Conservation (phyloP, 1,284 basidiomycete genomes). For the Naganishia sp. region DNA sequence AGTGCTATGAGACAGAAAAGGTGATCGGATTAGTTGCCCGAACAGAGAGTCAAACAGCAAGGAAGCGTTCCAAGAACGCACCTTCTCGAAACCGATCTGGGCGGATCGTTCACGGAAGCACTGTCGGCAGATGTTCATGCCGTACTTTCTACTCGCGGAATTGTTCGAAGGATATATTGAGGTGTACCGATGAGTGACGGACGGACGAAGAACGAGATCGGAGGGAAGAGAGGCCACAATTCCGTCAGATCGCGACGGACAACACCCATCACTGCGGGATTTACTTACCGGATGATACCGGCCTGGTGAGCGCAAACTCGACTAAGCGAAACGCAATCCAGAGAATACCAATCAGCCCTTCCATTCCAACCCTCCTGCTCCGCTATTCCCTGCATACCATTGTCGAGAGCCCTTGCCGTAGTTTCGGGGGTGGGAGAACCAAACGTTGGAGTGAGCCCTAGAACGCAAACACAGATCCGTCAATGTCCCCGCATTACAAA, state of each 20-base stretch:
- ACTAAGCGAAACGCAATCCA: constrained; percentile 56
- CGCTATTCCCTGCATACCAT: constrained; percentile 60
- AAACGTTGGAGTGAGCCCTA: constrained; percentile 57
- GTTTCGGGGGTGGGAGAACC: constrained; percentile 70
- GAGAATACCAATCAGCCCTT: constrained; percentile 18
- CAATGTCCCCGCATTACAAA: not conserved
- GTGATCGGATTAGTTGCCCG: not conserved
- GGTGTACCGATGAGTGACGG: too few relatives aligned
- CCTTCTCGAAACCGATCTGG: constrained; percentile 93
- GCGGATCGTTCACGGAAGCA: constrained; percentile 96
- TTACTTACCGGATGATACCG: constrained; percentile 75
- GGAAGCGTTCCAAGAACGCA: constrained; percentile 53
- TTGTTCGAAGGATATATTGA: not conserved
- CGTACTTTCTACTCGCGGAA: constrained; percentile 65
- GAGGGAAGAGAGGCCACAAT: constrained; percentile 36
- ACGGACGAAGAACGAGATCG: constrained; percentile 5
- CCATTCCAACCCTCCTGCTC: not conserved
- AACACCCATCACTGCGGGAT: not conserved
- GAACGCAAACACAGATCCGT: constrained; percentile 1
- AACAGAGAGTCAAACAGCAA: not conserved
- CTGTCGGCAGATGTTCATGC: constrained; percentile 93
- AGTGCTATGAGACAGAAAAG: constrained; percentile 5
- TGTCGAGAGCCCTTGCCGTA: constrained; percentile 93
- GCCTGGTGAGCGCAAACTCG: constrained; percentile 94
- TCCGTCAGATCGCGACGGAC: constrained; percentile 33